phyloP scores from a whole-genome alignment of 352 stramenopile species.

The Blastocystis hominis region DNA sequence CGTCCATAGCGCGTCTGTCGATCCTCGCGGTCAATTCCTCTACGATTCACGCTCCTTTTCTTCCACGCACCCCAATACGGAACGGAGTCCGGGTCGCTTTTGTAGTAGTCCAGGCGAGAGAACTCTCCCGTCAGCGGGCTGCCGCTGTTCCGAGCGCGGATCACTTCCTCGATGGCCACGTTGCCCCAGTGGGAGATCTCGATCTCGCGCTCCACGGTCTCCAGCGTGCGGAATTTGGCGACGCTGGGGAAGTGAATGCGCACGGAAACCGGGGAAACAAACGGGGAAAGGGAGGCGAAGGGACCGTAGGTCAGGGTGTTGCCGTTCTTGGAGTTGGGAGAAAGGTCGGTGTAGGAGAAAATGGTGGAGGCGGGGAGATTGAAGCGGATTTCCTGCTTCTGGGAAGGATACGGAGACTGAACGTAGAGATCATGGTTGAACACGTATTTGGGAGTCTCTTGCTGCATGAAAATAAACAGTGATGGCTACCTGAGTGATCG shows the following conservation, averaged over 20 bases:
- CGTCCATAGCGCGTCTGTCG: constrained; percentile 59
- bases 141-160: constrained; percentile 58
- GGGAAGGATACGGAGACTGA: neutral
- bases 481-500: neutral
- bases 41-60: neutral
- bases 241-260: constrained; percentile 31
- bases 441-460: constrained; percentile 16
- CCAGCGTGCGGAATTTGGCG: constrained; percentile 46
- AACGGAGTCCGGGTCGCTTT: neutral
- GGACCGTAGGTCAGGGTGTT: neutral
- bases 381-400: neutral
- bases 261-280: neutral
- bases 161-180: constrained; percentile 63
- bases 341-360: neutral
- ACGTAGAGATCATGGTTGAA: neutral
- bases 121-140: constrained; percentile 62
- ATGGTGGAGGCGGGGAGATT: neutral
- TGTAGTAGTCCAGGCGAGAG: constrained; percentile 62
- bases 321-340: neutral
- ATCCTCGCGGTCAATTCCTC: constrained; percentile 58
- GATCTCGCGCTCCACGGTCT: constrained; percentile 61
- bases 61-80: neutral
- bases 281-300: neutral
- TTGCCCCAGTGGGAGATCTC: constrained; percentile 65
- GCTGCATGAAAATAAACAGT: neutral